Evolutionary conservation across 2,329 filamentous ascomycete species (phyloP).

Genomic region (Aspergillus hiratsukae): DNA sequence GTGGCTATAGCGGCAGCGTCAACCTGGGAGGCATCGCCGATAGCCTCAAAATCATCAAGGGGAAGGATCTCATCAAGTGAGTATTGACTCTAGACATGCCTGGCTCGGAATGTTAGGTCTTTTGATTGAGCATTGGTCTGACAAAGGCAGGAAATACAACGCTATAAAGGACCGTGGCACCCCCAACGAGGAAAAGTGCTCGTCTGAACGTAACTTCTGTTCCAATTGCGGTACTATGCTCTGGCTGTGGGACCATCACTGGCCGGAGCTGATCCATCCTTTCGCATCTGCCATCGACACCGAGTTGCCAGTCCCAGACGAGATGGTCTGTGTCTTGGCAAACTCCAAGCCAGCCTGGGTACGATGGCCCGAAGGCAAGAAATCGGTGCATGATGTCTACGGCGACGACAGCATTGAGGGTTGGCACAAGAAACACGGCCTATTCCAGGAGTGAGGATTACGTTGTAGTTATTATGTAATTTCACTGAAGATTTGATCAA

Average conservation of each 20-base stretch:
- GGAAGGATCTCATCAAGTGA: conserved; percentile 43
- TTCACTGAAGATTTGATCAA: background rate
- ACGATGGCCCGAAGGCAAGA: conserved; percentile 47
- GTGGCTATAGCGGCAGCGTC: conserved; percentile 42
- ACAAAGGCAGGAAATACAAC: conserved; percentile 39
- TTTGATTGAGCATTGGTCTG: background rate
- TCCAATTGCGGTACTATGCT: conserved; percentile 46
- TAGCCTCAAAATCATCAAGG: conserved; percentile 40
- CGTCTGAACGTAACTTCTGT: conserved; percentile 46
- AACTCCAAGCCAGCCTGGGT: conserved; percentile 45
- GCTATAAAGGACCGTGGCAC: conserved; percentile 43
- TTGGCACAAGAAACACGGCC: conserved; percentile 44
- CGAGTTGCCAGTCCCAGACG: conserved; percentile 40
- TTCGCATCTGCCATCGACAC: conserved; percentile 49
- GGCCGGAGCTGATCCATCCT: conserved; percentile 47
- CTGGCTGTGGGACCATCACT: conserved; percentile 46
- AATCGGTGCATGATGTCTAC: conserved; percentile 39
- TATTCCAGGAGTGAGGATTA: conserved; percentile 28
- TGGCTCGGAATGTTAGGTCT: background rate
- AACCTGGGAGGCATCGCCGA: conserved; percentile 45
- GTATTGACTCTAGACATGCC: conserved; percentile 2
- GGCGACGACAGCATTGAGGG: conserved; percentile 39
- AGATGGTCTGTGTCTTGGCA: conserved; percentile 46
- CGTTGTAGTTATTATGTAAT: background rate
- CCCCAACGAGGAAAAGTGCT: conserved; percentile 33